These are phyloP conservation scores for Venturia nashicola DNA, from an alignment of 2,329 filamentous ascomycete species.

Conservation along the genomic window DNA sequence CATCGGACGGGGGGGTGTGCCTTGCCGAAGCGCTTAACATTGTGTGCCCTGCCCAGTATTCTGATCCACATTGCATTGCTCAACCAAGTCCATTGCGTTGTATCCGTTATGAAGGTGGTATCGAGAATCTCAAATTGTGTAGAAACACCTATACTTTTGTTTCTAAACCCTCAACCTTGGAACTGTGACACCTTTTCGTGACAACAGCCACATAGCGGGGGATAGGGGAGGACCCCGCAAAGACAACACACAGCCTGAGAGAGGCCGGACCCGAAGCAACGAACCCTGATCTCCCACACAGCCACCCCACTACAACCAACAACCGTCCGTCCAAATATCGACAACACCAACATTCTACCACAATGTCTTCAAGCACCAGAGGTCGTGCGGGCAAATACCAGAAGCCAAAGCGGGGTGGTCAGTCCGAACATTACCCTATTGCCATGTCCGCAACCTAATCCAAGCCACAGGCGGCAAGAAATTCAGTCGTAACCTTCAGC, in stretches of 20 bases:
- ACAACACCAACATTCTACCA: background rate
- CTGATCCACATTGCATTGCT: too few species aligned
- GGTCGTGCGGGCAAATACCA: conserved; percentile 88
- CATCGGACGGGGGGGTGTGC: background rate
- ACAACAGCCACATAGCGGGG: background rate
- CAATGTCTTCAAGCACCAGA: conserved; percentile 22
- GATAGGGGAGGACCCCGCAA: background rate
- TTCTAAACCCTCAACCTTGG: too few species aligned
- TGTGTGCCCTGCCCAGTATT: background rate
- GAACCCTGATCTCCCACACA: background rate
- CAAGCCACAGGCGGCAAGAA: conserved; percentile 67
- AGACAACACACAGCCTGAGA: background rate
- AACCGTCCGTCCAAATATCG: background rate
- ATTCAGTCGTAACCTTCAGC: conserved; percentile 84
- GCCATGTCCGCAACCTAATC: background rate
- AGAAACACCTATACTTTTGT: too few species aligned
- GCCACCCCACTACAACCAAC: background rate
- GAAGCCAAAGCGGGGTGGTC: conserved; percentile 87
- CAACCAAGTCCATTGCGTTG: too few species aligned
- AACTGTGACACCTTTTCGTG: background rate
- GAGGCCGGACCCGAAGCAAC: background rate
- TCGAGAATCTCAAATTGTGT: too few species aligned
- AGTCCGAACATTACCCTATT: conserved; percentile 16
- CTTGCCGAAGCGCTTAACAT: background rate
- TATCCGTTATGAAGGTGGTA: too few species aligned